Conservation (phyloP, 2,329 filamentous ascomycete genomes). For the Magnaporthiopsis poae region DNA sequence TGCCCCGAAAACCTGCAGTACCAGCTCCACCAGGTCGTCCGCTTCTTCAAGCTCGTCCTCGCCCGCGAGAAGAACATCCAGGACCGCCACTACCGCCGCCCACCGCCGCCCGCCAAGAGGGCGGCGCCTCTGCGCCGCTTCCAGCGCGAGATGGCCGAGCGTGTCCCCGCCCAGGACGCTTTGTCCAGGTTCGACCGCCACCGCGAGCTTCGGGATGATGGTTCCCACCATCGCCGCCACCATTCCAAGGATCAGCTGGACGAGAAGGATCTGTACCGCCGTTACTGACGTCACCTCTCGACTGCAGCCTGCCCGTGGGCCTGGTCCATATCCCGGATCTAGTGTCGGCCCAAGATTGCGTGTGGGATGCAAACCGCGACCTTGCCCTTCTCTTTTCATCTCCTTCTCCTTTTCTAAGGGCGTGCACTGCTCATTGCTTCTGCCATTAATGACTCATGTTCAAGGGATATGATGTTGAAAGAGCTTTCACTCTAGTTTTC, state of each 20-base stretch:
- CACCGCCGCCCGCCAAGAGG: not conserved
- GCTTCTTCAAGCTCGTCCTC: conserved; percentile 45
- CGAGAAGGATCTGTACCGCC: not conserved
- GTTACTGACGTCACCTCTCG: not conserved
- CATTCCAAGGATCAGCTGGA: not conserved
- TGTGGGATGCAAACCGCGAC: not conserved
- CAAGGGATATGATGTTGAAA: not conserved
- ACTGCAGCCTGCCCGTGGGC: not conserved
- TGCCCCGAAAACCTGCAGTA: conserved; percentile 33
- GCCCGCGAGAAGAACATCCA: conserved; percentile 31
- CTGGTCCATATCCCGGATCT: not conserved
- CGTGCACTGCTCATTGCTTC: not conserved
- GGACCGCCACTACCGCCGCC: conserved; percentile 12
- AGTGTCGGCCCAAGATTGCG: no score
- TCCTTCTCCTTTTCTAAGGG: no score
- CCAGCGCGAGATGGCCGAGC: not conserved
- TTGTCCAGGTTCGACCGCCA: not conserved
- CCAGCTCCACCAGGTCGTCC: conserved; percentile 38
- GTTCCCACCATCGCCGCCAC: not conserved
- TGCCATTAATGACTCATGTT: not conserved
- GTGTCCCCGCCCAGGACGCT: not conserved
- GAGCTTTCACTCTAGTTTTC: not conserved
- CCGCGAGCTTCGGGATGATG: no score
- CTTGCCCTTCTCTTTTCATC: not conserved
- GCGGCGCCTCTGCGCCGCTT: not conserved